These are phyloP conservation scores for Voacanga thouarsii DNA, from an alignment of 257 asterid species.

Conservation along the genomic window DNA sequence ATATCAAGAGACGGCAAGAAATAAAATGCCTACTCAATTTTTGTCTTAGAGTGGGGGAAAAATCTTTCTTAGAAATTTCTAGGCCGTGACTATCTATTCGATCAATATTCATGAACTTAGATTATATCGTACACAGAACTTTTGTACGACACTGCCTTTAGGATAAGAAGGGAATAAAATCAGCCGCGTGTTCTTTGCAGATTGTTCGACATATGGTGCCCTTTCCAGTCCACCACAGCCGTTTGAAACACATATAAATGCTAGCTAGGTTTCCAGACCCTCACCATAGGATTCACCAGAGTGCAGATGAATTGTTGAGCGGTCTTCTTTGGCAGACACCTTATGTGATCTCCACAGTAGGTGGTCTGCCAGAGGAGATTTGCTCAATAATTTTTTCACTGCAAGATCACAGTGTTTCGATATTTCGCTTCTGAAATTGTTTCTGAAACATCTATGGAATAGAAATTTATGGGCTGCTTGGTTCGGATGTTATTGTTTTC, in stretches of 20 bases:
- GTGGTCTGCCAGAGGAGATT: conserved; percentile 17
- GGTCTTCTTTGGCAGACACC: conserved; percentile 12
- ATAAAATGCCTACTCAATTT: too few relatives aligned
- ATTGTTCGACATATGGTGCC: background rate
- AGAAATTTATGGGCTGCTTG: too few relatives aligned
- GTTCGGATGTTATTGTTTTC: too few relatives aligned
- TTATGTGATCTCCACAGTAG: background rate
- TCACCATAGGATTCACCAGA: background rate
- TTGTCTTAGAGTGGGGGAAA: too few relatives aligned
- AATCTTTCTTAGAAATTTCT: too few relatives aligned
- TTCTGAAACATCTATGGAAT: background rate
- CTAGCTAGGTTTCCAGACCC: background rate
- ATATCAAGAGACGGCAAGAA: too few relatives aligned
- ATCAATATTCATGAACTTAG: background rate
- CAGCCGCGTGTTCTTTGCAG: background rate
- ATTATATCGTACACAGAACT: background rate
- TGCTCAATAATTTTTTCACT: conserved; percentile 6
- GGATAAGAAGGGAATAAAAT: conserved; percentile 7
- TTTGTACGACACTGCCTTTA: background rate
- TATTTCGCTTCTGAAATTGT: background rate
- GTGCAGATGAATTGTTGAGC: conserved; percentile 9
- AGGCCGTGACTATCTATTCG: too few relatives aligned
- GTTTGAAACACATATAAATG: conserved; percentile 1
- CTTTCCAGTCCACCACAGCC: background rate
- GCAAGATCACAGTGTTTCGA: background rate